phyloP scores from a whole-genome alignment of 2,329 filamentous ascomycete genomes.

The Pseudopithomyces chartarum region DNA sequence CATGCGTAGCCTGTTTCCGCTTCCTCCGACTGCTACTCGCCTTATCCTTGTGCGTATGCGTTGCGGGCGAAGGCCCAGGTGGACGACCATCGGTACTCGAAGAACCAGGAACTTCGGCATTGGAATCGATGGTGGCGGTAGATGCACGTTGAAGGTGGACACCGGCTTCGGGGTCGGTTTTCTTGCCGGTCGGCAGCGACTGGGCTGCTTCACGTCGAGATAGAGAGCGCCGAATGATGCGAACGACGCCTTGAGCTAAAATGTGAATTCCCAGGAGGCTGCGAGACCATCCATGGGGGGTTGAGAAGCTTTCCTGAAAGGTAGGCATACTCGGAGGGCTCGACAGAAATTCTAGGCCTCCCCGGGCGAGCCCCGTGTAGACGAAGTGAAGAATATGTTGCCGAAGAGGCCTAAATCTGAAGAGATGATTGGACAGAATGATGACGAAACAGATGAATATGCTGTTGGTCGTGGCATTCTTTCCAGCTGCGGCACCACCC shows the following conservation, averaged over 20 bases:
- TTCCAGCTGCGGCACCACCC: conserved; percentile 76
- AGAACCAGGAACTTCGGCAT: conserved; percentile 55
- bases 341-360: conserved; percentile 47
- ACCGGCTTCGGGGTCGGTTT: conserved; percentile 66
- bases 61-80: conserved; percentile 56
- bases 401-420: conserved; percentile 58
- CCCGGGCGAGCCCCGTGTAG: conserved; percentile 47
- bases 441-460: conserved; percentile 73
- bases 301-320: conserved; percentile 43
- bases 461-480: conserved; percentile 71
- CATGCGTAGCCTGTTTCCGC: conserved; percentile 88
- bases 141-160: conserved; percentile 40
- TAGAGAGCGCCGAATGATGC: conserved; percentile 63
- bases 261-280: conserved; percentile 76
- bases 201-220: conserved; percentile 42
- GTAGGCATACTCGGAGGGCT: conserved; percentile 43
- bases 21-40: conserved; percentile 77
- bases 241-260: conserved; percentile 72
- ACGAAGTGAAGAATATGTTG: conserved; percentile 48
- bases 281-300: conserved; percentile 67
- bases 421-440: conserved; percentile 59
- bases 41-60: conserved; percentile 62
- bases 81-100: conserved; percentile 55
- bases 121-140: conserved; percentile 46
- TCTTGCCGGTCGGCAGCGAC: conserved; percentile 44